Percentiles rank a stretch among this genome's conserved stretches.
These are phyloP conservation scores for Xylaria sp. DNA, from an alignment of 2,329 filamentous ascomycete species.

Conservation along the genomic window DNA sequence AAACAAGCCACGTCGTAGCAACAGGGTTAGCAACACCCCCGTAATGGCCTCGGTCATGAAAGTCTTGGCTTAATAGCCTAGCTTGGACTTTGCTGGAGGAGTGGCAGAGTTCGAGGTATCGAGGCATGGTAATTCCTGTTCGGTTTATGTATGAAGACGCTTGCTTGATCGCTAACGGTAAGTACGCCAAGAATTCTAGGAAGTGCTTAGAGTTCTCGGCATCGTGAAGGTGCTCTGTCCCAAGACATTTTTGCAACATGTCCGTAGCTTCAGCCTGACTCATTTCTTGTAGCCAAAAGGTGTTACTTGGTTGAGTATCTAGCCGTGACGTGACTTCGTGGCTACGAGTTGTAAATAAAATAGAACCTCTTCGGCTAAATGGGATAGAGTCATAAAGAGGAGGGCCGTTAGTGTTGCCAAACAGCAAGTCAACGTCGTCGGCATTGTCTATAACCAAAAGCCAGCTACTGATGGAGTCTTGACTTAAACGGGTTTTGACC, in stretches of 20 bases:
- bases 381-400: not conserved
- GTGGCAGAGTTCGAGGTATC: not conserved
- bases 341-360: conserved; percentile 2
- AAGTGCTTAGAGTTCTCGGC: not conserved
- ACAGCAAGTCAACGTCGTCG: not conserved
- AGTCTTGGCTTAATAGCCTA: not conserved
- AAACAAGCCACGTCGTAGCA: not conserved
- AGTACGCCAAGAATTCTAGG: not conserved
- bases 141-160: not conserved
- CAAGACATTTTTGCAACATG: not conserved
- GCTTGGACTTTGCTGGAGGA: not conserved
- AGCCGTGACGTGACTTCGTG: not conserved
- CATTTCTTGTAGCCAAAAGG: not conserved
- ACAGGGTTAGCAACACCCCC: not conserved
- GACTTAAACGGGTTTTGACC: not conserved
- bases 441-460: not conserved
- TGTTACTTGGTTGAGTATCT: not conserved
- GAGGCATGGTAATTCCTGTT: not conserved
- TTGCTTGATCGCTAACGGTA: not conserved
- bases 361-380: not conserved
- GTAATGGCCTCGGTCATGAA: not conserved
- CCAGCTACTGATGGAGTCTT: not conserved
- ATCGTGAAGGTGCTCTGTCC: not conserved
- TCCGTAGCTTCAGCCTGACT: not conserved
- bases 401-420: not conserved